A percentile compares a stretch with the other conserved stretches of the same genome.
These are phyloP conservation scores for Lagenidium sp. DNA, from an alignment of 352 stramenopile species.

Conservation along the genomic window DNA sequence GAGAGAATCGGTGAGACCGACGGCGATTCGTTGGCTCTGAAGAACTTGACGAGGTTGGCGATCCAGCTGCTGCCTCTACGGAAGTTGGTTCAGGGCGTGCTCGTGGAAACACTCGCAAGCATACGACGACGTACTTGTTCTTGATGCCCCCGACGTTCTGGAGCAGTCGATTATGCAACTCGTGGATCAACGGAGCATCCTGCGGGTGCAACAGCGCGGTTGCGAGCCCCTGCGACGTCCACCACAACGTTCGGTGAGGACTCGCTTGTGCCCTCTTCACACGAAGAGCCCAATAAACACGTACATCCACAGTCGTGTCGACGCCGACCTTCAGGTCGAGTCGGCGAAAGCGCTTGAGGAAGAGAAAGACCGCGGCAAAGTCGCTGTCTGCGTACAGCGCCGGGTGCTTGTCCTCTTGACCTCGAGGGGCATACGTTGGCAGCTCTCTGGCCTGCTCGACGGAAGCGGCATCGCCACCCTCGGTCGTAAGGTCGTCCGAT, in stretches of 20 bases:
- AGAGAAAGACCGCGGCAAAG: constrained; percentile 53
- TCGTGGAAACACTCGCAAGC: not conserved
- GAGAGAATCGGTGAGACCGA: constrained; percentile 10
- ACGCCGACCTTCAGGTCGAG: constrained; percentile 41
- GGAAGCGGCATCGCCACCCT: constrained; percentile 5
- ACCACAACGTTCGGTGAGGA: too few relatives aligned
- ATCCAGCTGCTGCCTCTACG: too few relatives aligned
- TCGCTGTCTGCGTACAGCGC: constrained; percentile 32
- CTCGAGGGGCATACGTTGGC: constrained; percentile 23
- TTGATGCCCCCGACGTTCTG: constrained; percentile 37
- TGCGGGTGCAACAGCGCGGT: constrained; percentile 22
- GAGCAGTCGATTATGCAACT: constrained; percentile 38
- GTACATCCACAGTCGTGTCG: constrained; percentile 34
- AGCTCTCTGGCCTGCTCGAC: constrained; percentile 24
- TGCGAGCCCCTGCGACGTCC: constrained; percentile 23
- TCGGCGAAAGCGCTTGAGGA: constrained; percentile 53
- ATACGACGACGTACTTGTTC: too few relatives aligned
- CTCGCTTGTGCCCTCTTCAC: too few relatives aligned
- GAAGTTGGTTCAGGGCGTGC: too few relatives aligned
- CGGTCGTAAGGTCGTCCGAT: not conserved
- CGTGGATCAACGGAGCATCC: constrained; percentile 22
- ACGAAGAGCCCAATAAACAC: too few relatives aligned
- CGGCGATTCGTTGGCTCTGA: constrained; percentile 18
- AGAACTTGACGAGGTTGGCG: not conserved
- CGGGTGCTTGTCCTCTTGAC: constrained; percentile 18